Evolutionary conservation across 1,139 yeast genomes (phyloP).

Genomic region (Candida neerlandica): DNA sequence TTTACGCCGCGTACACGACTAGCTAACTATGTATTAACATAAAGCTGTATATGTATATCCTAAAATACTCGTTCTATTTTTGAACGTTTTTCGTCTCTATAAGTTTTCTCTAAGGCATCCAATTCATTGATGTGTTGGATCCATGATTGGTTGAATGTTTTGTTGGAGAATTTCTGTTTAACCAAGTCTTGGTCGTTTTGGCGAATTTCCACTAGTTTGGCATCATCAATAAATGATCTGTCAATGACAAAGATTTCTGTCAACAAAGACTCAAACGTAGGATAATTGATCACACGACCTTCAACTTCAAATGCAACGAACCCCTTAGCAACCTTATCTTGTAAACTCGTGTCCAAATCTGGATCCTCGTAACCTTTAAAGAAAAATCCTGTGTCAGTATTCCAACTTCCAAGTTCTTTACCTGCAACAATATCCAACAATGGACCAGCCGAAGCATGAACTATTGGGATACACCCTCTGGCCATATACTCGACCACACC

Average conservation of each 20-base stretch:
- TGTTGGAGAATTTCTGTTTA: constrained; percentile 66
- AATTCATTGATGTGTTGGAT: constrained; percentile 41
- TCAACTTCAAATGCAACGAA: constrained; percentile 21
- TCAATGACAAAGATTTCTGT: constrained; percentile 44
- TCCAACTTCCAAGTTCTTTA: constrained; percentile 26
- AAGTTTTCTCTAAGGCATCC: constrained; percentile 38
- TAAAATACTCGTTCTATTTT: constrained; percentile 46
- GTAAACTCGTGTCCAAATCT: constrained; percentile 56
- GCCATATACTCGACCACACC: constrained; percentile 94
- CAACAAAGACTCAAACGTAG: constrained; percentile 41
- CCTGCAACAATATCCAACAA: constrained; percentile 70
- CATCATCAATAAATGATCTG: constrained; percentile 36
- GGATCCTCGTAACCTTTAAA: constrained; percentile 58
- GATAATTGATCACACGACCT: constrained; percentile 29
- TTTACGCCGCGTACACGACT: background rate
- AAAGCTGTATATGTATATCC: background rate
- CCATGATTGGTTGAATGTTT: constrained; percentile 67
- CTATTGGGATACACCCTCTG: constrained; percentile 83
- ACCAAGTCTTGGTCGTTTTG: constrained; percentile 55
- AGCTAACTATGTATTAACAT: constrained; percentile 10
- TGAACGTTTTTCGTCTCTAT: constrained; percentile 38
- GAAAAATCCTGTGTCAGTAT: constrained; percentile 67
- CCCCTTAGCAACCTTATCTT: constrained; percentile 17
- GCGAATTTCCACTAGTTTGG: constrained; percentile 45
- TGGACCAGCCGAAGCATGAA: constrained; percentile 94